Evolutionary conservation across 495 filamentous ascomycete genomes (phyloP).

Genomic region (Lepraria neglecta): DNA sequence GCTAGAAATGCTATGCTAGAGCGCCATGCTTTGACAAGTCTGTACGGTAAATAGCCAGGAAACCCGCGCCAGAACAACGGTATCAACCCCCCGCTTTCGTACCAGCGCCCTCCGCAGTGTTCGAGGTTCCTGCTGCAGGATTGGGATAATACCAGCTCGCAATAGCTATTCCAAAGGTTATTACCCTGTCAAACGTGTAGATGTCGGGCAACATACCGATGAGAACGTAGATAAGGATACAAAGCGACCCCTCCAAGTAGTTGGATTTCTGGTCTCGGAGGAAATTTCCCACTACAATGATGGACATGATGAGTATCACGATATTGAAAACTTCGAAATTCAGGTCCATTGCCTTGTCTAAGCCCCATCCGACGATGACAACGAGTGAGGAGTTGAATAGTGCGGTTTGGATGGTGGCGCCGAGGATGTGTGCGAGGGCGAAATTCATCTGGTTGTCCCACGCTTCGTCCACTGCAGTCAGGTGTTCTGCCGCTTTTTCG

Average conservation of each 20-base stretch:
- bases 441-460: constrained; percentile 87
- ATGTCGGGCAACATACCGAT: constrained; percentile 38
- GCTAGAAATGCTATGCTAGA: too few species aligned
- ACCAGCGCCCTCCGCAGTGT: constrained; percentile 3
- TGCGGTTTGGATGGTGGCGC: constrained; percentile 82
- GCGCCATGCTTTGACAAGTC: background rate
- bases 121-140: background rate
- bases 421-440: constrained; percentile 82
- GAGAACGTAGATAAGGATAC: constrained; percentile 54
- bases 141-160: constrained; percentile 24
- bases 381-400: constrained; percentile 81
- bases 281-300: constrained; percentile 80
- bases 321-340: constrained; percentile 88
- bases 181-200: too few species aligned
- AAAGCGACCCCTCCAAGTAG: constrained; percentile 72
- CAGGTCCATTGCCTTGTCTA: constrained; percentile 62
- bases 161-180: constrained; percentile 16
- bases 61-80: background rate
- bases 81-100: background rate
- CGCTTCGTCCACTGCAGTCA: constrained; percentile 87
- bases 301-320: constrained; percentile 76
- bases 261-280: constrained; percentile 73
- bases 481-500: constrained; percentile 85
- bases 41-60: background rate
- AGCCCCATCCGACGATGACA: constrained; percentile 80